Percentiles rank a stretch among this genome's conserved stretches.
phyloP scores from a whole-genome alignment of 768 basidiomycete species.

The Suillus subalutaceus region DNA sequence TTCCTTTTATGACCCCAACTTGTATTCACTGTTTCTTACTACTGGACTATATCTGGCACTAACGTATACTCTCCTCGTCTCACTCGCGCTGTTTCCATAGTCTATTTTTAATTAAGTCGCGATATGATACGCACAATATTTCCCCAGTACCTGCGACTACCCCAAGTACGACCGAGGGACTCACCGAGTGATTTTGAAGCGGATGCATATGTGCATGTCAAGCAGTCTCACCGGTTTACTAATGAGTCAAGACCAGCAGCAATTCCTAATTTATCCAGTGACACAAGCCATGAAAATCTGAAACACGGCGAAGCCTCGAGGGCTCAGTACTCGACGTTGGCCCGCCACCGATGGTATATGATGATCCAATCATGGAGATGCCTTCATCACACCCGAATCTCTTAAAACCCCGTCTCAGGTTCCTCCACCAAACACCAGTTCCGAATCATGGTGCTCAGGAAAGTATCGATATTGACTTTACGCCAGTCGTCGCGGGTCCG shows the following conservation, averaged over 20 bases:
- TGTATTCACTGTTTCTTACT: neutral
- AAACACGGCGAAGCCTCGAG: neutral
- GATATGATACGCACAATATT: neutral
- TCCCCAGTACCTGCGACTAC: neutral
- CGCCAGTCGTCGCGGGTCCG: constrained; percentile 23
- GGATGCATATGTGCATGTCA: too few species aligned
- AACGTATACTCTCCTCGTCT: neutral
- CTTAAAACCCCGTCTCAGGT: constrained; percentile 22
- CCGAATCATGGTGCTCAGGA: constrained; percentile 13
- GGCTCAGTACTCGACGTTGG: constrained; percentile 5
- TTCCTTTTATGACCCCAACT: neutral
- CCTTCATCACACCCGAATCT: constrained; percentile 15
- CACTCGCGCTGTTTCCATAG: neutral
- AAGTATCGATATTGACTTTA: constrained; percentile 14
- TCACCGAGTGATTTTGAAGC: neutral
- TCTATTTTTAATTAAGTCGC: neutral
- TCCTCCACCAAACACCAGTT: constrained; percentile 23
- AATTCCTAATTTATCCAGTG: neutral
- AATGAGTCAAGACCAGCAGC: neutral
- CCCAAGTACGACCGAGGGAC: neutral
- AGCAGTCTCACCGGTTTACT: too few species aligned
- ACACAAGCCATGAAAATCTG: neutral
- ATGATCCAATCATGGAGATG: constrained; percentile 19
- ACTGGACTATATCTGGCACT: neutral
- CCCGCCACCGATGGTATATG: neutral